Conservation (phyloP, 192 early-diverging fungal species). For the Coemansia sp. region DNA sequence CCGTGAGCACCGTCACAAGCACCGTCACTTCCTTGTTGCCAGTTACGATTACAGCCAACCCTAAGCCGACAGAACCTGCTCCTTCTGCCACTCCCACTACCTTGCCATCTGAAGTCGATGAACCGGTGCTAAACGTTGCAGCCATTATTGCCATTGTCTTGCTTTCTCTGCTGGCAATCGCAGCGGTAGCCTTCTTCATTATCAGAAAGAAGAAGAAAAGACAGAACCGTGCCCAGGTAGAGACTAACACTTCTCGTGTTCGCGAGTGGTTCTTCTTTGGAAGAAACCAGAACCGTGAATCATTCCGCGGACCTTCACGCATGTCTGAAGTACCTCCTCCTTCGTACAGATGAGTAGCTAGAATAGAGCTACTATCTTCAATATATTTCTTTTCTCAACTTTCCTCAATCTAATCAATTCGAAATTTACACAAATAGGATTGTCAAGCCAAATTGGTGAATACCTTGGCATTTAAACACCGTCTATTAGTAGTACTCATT, state of each 20-base stretch:
- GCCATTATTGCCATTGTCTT: background rate
- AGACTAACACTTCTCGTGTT: background rate
- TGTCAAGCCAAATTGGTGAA: background rate
- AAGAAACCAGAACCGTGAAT: background rate
- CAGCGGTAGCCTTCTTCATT: background rate
- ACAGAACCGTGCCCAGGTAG: background rate
- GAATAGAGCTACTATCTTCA: background rate
- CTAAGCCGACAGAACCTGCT: background rate
- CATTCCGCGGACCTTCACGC: background rate
- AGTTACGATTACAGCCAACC: background rate
- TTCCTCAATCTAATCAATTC: background rate
- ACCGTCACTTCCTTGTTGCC: background rate
- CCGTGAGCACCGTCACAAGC: background rate
- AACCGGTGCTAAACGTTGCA: background rate
- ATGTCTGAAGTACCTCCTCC: background rate
- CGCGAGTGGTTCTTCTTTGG: slow-evolving; percentile 2
- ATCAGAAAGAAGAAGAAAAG: background rate
- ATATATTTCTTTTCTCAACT: background rate
- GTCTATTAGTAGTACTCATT: background rate
- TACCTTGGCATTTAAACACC: background rate
- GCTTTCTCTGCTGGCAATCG: background rate
- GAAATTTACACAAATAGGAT: background rate
- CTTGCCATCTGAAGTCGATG: background rate
- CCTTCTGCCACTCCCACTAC: background rate
- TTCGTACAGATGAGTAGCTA: background rate